Conservation (phyloP, 768 basidiomycete species). For the Kwoniella sp. region DNA sequence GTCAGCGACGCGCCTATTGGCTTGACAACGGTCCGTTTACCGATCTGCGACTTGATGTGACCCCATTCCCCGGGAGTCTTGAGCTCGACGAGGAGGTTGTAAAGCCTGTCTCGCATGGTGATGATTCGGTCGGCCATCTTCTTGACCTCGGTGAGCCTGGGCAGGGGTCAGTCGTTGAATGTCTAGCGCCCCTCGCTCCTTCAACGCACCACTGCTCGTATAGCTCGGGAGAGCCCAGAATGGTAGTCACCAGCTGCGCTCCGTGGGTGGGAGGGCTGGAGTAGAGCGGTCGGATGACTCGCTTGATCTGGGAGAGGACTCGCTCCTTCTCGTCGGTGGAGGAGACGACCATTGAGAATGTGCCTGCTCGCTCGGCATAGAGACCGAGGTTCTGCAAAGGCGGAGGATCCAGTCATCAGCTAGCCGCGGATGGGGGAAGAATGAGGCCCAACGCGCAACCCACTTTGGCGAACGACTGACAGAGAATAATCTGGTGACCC, state of each 20-base stretch:
- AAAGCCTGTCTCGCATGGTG: conserved; percentile 76
- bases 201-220: conserved; percentile 45
- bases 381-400: conserved; percentile 78
- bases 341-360: conserved; percentile 72
- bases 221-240: conserved; percentile 40
- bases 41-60: conserved; percentile 94
- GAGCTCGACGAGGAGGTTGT: conserved; percentile 58
- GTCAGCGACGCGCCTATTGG: no score
- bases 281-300: conserved; percentile 91
- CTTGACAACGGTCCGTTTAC: conserved; percentile 13
- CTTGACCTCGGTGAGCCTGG: conserved; percentile 66
- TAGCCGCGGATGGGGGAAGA: background rate
- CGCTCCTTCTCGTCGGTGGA: conserved; percentile 67
- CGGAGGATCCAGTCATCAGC: conserved; percentile 1
- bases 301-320: conserved; percentile 90
- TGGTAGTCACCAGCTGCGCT: conserved; percentile 48
- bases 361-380: conserved; percentile 97
- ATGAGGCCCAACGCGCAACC: background rate
- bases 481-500: conserved; percentile 83
- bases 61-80: conserved; percentile 90
- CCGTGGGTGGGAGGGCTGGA: conserved; percentile 81
- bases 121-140: conserved; percentile 94
- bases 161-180: no score
- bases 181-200: no score
- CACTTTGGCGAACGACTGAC: conserved; percentile 90